Evolutionary conservation across 2,329 filamentous ascomycete genomes (phyloP).

Genomic region (Fusarium dimerum): DNA sequence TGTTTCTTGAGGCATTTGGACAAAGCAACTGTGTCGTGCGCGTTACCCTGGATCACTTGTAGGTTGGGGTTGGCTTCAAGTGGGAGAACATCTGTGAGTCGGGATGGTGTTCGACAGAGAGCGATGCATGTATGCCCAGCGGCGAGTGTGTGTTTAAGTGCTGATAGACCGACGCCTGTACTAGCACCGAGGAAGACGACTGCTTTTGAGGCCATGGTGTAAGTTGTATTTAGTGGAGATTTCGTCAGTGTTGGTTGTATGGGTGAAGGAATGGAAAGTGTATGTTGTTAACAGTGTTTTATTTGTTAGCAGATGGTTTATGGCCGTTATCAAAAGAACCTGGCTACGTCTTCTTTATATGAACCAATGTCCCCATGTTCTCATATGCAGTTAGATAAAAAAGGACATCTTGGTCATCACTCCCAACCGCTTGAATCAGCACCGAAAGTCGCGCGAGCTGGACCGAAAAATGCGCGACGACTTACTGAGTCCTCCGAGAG

Average conservation of each 20-base stretch:
- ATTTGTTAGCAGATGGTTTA: too few species aligned
- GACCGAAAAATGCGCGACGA: too few species aligned
- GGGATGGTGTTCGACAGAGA: constrained; percentile 51
- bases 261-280: neutral
- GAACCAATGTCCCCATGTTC: too few species aligned
- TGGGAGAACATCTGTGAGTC: constrained; percentile 43
- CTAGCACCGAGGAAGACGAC: constrained; percentile 57
- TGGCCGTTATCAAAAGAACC: too few species aligned
- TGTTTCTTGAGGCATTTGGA: constrained; percentile 35
- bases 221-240: neutral
- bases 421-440: too few species aligned
- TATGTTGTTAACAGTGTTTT: neutral
- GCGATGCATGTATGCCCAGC: constrained; percentile 49
- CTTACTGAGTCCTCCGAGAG: too few species aligned
- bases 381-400: too few species aligned
- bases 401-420: too few species aligned
- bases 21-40: constrained; percentile 42
- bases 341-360: too few species aligned
- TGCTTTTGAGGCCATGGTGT: constrained; percentile 32
- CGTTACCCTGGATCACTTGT: constrained; percentile 48
- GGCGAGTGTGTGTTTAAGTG: constrained; percentile 46
- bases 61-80: constrained; percentile 38
- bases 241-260: neutral
- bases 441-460: too few species aligned
- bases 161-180: constrained; percentile 49